Percentiles rank a stretch among this genome's conserved stretches.
Conservation (phyloP, 2,329 filamentous ascomycete genomes). For the Claviceps digitariae region DNA sequence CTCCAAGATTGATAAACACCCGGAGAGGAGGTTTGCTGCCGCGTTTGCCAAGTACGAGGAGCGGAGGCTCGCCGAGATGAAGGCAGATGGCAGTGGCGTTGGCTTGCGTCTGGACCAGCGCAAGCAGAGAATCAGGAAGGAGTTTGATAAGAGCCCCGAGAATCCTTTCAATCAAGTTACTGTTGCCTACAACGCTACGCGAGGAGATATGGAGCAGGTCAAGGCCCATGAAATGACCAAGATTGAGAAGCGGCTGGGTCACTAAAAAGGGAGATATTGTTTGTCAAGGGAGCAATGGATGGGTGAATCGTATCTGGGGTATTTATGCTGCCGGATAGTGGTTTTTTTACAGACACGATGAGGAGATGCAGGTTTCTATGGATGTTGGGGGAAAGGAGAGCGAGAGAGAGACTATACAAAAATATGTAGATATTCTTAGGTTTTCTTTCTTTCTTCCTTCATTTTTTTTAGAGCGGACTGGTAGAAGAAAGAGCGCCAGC, state of each 20-base stretch:
- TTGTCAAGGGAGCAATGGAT: background rate
- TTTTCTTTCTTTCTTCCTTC: too few relatives aligned
- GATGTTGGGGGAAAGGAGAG: background rate
- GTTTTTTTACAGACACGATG: background rate
- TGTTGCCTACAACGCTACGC: slow-evolving; percentile 62
- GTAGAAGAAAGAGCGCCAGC: background rate
- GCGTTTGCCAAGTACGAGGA: slow-evolving; percentile 77
- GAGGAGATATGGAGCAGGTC: slow-evolving; percentile 59
- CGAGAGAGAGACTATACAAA: background rate
- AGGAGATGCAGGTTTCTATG: background rate
- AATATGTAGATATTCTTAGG: background rate
- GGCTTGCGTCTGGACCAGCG: slow-evolving; percentile 73
- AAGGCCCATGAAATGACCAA: slow-evolving; percentile 54
- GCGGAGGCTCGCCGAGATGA: slow-evolving; percentile 69
- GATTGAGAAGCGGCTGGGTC: slow-evolving; percentile 56
- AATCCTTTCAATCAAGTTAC: slow-evolving; percentile 88
- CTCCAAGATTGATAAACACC: slow-evolving; percentile 72
- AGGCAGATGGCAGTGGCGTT: slow-evolving; percentile 57
- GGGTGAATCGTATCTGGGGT: background rate
- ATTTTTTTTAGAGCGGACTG: background rate
- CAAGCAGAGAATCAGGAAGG: slow-evolving; percentile 71
- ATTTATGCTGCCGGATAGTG: background rate
- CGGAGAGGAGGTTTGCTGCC: slow-evolving; percentile 75
- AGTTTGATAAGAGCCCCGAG: slow-evolving; percentile 88
- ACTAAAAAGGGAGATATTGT: background rate